Conservation (phyloP, 2,329 filamentous ascomycete genomes). For the Paecilomyces sp. region DNA sequence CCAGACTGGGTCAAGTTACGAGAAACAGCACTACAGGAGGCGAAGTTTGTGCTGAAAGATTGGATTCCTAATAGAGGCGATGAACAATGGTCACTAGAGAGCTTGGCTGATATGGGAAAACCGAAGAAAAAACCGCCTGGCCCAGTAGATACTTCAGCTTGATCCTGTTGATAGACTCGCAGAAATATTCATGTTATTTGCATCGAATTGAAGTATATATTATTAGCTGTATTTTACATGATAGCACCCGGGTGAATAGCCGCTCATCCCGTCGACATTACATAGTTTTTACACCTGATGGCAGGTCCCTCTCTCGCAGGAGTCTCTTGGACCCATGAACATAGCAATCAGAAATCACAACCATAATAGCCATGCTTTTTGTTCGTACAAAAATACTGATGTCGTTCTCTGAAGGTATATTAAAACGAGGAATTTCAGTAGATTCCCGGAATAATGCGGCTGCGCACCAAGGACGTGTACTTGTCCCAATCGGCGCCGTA, state of each 20-base stretch:
- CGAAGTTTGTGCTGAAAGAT: constrained; percentile 24
- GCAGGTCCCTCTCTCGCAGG: not conserved
- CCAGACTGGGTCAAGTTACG: constrained; percentile 11
- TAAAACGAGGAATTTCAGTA: constrained; percentile 48
- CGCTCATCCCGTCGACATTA: not conserved
- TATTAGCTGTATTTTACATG: not conserved
- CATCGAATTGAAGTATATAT: not conserved
- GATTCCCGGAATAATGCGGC: constrained; percentile 74
- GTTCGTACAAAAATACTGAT: not conserved
- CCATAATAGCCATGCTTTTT: not conserved
- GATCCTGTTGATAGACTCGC: not conserved
- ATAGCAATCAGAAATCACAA: not conserved
- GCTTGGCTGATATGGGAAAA: not conserved
- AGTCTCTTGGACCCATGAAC: not conserved
- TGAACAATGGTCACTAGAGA: constrained; percentile 26
- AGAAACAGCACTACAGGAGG: constrained; percentile 21
- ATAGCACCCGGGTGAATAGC: not conserved
- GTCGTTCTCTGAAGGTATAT: not conserved
- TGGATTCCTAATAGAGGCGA: constrained; percentile 33
- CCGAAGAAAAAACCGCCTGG: not conserved
- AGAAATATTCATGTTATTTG: not conserved
- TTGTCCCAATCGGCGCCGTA: constrained; percentile 89
- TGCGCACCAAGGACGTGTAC: constrained; percentile 77
- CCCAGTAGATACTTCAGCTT: not conserved
- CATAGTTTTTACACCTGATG: not conserved